These are phyloP conservation scores for Bryoglossum gracile DNA, from an alignment of 495 filamentous ascomycete genomes.

Conservation along the genomic window DNA sequence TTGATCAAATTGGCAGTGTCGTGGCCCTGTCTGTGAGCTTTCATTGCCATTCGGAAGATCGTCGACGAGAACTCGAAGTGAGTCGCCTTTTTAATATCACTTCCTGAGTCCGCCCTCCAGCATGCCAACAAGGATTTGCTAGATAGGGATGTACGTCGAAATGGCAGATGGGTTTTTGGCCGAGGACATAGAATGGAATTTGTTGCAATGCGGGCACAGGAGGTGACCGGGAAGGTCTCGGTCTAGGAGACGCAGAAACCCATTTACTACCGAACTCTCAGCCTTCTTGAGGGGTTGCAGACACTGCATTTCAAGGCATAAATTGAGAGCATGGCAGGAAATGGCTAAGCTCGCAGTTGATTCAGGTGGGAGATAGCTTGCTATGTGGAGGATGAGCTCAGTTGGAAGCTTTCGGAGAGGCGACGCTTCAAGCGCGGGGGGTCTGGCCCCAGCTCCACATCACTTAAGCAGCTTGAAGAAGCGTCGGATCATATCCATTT, in stretches of 20 bases:
- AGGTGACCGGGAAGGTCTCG: conserved; percentile 11
- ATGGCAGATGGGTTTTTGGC: background rate
- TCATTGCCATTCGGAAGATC: conserved; percentile 18
- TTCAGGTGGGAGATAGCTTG: conserved; percentile 7
- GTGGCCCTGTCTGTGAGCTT: conserved; percentile 6
- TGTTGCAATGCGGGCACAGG: conserved; percentile 6
- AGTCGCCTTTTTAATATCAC: background rate
- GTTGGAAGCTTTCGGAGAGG: conserved; percentile 11
- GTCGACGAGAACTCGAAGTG: conserved; percentile 7
- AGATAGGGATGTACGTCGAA: background rate
- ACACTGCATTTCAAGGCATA: conserved; percentile 3
- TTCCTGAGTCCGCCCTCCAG: conserved; percentile 5
- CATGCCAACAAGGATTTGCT: conserved; percentile 4
- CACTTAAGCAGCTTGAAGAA: background rate
- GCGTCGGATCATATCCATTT: background rate
- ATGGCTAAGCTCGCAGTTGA: conserved; percentile 4
- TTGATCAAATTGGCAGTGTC: conserved; percentile 3
- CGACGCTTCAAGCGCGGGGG: conserved; percentile 4
- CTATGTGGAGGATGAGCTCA: conserved; percentile 12
- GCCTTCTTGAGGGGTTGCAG: conserved; percentile 11
- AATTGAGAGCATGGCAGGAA: conserved; percentile 4
- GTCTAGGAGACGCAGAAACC: conserved; percentile 10
- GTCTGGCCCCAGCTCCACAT: background rate
- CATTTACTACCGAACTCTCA: conserved; percentile 1
- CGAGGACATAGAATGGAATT: conserved; percentile 9